These are phyloP conservation scores for Pyrenochaeta sp. DNA, from an alignment of 2,329 filamentous ascomycete species.

Conservation along the genomic window DNA sequence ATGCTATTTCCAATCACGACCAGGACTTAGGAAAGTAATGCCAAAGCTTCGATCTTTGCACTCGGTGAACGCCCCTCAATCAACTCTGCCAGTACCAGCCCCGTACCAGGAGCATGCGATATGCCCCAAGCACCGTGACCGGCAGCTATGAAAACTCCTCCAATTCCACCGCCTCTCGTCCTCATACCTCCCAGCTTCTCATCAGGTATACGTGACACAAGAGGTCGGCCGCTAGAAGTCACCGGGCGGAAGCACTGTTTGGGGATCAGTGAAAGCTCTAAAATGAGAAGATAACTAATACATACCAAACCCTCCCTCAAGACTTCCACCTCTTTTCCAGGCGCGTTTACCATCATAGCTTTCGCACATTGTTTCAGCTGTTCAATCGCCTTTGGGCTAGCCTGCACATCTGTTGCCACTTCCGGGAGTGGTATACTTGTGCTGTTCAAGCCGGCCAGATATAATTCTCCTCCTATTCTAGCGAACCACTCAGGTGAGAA, in stretches of 20 bases:
- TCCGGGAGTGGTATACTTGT: slow-evolving; percentile 67
- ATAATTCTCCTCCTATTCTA: slow-evolving; percentile 72
- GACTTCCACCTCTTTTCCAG: slow-evolving; percentile 66
- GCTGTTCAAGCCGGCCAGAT: slow-evolving; percentile 76
- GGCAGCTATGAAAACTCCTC: slow-evolving; percentile 74
- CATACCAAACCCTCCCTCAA: slow-evolving; percentile 67
- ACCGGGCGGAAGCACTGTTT: slow-evolving; percentile 74
- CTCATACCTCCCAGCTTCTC: slow-evolving; percentile 61
- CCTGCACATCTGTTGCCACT: slow-evolving; percentile 59
- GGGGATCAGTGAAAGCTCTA: slow-evolving; percentile 7
- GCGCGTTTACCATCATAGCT: slow-evolving; percentile 56
- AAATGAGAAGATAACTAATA: not conserved
- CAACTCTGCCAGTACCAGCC: slow-evolving; percentile 75
- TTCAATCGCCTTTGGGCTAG: slow-evolving; percentile 59
- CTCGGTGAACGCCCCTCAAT: slow-evolving; percentile 66
- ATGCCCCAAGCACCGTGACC: slow-evolving; percentile 81
- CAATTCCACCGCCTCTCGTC: slow-evolving; percentile 55
- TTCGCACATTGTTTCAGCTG: slow-evolving; percentile 60
- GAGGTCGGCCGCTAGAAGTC: slow-evolving; percentile 69
- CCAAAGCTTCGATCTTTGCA: slow-evolving; percentile 66
- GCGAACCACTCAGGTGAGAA: slow-evolving; percentile 79
- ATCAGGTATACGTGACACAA: slow-evolving; percentile 68
- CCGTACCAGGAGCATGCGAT: slow-evolving; percentile 68
- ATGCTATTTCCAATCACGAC: not conserved
- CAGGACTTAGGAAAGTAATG: slow-evolving; percentile 22